These are phyloP conservation scores for Backusella australiensis DNA, from an alignment of 192 early-diverging fungal genomes.

Conservation along the genomic window DNA sequence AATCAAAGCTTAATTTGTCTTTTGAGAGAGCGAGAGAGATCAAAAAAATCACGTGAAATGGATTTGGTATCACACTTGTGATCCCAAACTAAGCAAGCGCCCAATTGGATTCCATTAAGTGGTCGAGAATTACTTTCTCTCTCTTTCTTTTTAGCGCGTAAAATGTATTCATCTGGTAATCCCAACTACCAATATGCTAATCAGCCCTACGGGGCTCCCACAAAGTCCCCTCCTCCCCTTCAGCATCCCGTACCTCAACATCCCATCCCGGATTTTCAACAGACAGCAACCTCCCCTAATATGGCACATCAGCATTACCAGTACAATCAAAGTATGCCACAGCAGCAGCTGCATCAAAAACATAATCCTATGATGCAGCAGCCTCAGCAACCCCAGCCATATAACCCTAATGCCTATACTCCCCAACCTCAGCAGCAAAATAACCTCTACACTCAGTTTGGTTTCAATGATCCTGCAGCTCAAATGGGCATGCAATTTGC, in stretches of 20 bases:
- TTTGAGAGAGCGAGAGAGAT: background rate
- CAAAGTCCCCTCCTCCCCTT: slow-evolving; percentile 52
- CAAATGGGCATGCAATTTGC: slow-evolving; percentile 97
- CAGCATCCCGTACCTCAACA: slow-evolving; percentile 59
- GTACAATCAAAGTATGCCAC: slow-evolving; percentile 1
- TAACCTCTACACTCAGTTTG: slow-evolving; percentile 45
- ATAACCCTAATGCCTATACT: background rate
- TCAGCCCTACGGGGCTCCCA: background rate
- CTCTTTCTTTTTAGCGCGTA: background rate
- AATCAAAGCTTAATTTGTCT: background rate
- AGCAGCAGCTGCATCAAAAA: slow-evolving; percentile 20
- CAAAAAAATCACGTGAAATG: background rate
- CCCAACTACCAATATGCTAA: slow-evolving; percentile 4
- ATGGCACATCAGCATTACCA: slow-evolving; percentile 36
- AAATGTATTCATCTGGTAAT: slow-evolving; percentile 18
- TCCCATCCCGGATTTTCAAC: slow-evolving; percentile 48
- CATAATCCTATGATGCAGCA: background rate
- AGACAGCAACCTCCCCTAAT: slow-evolving; percentile 45
- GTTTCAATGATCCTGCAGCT: slow-evolving; percentile 66
- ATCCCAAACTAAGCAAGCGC: background rate
- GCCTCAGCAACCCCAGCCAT: background rate
- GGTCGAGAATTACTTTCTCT: background rate
- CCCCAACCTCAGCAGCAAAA: slow-evolving; percentile 15
- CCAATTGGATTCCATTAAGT: background rate
- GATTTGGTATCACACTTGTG: background rate